These are phyloP conservation scores for Lachnum nothofagi DNA, from an alignment of 2,329 filamentous ascomycete genomes.

Conservation along the genomic window DNA sequence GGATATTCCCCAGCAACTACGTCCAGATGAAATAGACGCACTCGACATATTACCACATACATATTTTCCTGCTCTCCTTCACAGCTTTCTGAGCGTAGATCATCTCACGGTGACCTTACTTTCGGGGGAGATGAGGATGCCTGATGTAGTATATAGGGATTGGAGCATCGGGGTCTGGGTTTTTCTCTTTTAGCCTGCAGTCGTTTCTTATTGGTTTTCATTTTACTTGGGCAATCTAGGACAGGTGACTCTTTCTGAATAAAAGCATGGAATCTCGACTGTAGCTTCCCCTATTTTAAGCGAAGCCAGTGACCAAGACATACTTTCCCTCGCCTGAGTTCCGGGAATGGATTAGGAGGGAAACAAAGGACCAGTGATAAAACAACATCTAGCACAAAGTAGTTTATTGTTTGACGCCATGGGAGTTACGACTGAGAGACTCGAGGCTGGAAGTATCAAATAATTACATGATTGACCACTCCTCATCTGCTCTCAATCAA, in stretches of 20 bases:
- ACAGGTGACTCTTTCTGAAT: not conserved
- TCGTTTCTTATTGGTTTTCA: not conserved
- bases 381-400: too few relatives aligned
- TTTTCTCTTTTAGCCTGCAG: not conserved
- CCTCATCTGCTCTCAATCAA: too few relatives aligned
- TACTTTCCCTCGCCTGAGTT: too few relatives aligned
- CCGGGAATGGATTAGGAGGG: too few relatives aligned
- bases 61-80: not conserved
- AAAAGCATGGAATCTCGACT: not conserved
- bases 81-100: not conserved
- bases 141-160: not conserved
- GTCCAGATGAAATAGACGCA: conserved; percentile 52
- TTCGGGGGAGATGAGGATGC: not conserved
- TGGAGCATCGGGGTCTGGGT: not conserved
- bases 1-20: conserved; percentile 87
- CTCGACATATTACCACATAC: not conserved
- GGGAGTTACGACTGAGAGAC: too few relatives aligned
- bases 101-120: not conserved
- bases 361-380: too few relatives aligned
- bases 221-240: not conserved
- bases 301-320: too few relatives aligned
- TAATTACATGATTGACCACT: too few relatives aligned
- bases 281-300: not conserved
- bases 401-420: too few relatives aligned
- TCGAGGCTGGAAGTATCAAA: too few relatives aligned